Base-by-base conservation (phyloP, 306 rosid species). In the Begonia masoniana region DNA sequence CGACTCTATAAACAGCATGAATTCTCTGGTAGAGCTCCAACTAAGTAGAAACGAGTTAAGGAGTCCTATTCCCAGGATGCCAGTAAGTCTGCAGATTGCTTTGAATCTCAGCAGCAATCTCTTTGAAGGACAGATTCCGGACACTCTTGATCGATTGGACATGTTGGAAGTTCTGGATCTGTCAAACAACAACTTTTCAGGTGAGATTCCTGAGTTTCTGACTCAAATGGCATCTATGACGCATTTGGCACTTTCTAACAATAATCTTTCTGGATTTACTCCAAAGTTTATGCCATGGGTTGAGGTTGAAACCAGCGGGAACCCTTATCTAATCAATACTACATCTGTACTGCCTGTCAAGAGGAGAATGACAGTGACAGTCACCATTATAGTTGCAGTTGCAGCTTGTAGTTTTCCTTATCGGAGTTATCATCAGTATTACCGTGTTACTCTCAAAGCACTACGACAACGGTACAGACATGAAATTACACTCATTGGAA, bases 71-170 rank as follows among this genome's bases (percentile, higher is more conserved):
- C 96, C 94, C 31, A 13, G 0, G 35, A 80, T 91, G 97, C 88
- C 92, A 13, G 0, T 0, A n/a, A 60, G 0, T 50, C 68, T 91
- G 50, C 92, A 81, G 76, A 69, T 75, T 64, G 58, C 77, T 15
- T 56, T 91, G 79, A 83, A 91, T 71, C 92, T 91, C 62, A 86
- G 97, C 61, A 69, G 62, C 70, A 91, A 86, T 67, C 71, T 0
- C 52, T 82, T 91, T 41, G 39, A 10, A 11, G 96, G 88, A 41
- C n/a, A 15, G 12, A 85, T 91, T 62, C 88, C 86, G 0, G 1
- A 0, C 2, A 53, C 24, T 54, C 76, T 91, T 8, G 4, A n/a
- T 15, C 6, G 0, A 1, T 77, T 89, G 49, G 0, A 0, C 24
- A 55, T 0, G 51, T 68, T 85, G 4, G 92, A 78, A 79, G 57